Percentiles rank a stretch among this genome's conserved stretches.
Evolutionary conservation across 2,329 filamentous ascomycete species (phyloP).

Genomic region (Daldinia sp.): DNA sequence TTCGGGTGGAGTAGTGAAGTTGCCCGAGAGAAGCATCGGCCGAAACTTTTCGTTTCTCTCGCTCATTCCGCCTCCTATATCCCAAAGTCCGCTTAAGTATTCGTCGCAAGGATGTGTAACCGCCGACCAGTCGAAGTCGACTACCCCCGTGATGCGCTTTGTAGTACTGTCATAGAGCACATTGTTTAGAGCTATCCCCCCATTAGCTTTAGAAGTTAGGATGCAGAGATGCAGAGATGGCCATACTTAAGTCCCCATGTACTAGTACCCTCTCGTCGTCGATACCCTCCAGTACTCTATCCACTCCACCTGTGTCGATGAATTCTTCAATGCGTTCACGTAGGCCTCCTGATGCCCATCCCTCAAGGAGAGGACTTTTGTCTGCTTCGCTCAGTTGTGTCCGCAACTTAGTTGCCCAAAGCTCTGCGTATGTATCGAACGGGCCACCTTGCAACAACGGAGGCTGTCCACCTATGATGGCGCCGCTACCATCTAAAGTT

Average conservation of each 20-base stretch:
- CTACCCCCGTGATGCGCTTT: slow-evolving; percentile 7
- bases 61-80: slow-evolving; percentile 16
- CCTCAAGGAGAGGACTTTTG: background rate
- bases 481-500: slow-evolving; percentile 1
- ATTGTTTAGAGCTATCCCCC: slow-evolving; percentile 3
- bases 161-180: slow-evolving; percentile 8
- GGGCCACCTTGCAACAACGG: slow-evolving; percentile 14
- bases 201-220: background rate
- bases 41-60: slow-evolving; percentile 10
- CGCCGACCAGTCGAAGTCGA: slow-evolving; percentile 21
- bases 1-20: background rate
- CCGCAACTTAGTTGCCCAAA: background rate
- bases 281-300: background rate
- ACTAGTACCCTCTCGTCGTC: background rate
- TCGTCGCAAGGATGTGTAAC: slow-evolving; percentile 16
- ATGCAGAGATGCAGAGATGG: background rate
- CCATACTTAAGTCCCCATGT: background rate
- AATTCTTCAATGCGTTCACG: background rate
- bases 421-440: background rate
- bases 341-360: background rate
- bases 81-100: slow-evolving; percentile 6
- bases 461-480: slow-evolving; percentile 8
- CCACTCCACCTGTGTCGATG: background rate
- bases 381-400: background rate
- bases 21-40: slow-evolving; percentile 8